Evolutionary conservation across 2,329 filamentous ascomycete genomes (phyloP).

Genomic region (Fusarium humuli): DNA sequence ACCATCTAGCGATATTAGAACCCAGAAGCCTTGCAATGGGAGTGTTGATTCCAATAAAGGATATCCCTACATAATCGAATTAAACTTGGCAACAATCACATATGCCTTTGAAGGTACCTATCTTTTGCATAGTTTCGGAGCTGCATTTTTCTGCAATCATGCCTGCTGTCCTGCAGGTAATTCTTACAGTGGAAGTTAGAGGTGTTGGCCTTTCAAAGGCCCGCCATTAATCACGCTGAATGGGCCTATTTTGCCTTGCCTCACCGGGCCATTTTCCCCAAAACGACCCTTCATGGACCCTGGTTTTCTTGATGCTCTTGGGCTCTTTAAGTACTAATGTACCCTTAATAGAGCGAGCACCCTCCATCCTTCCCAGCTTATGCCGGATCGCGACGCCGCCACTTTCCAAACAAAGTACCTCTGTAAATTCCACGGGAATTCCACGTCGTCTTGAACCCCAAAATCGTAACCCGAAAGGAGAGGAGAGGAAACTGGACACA

Average conservation of each 20-base stretch:
- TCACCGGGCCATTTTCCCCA: conserved; percentile 26
- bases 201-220: not conserved
- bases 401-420: conserved; percentile 15
- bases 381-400: conserved; percentile 31
- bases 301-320: conserved; percentile 24
- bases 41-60: not conserved
- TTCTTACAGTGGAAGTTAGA: not conserved
- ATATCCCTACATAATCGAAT: conserved; percentile 12
- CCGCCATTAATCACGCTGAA: not conserved
- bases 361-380: conserved; percentile 12
- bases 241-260: conserved; percentile 4
- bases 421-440: conserved; percentile 33
- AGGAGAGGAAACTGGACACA: conserved; percentile 1
- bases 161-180: not conserved
- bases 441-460: conserved; percentile 30
- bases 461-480: conserved; percentile 35
- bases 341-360: not conserved
- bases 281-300: conserved; percentile 25
- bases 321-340: not conserved
- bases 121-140: not conserved
- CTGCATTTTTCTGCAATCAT: not conserved
- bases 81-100: not conserved
- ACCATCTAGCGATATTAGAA: conserved; percentile 22
- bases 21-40: not conserved
- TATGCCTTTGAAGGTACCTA: not conserved